Evolutionary conservation across 1,284 basidiomycete genomes (phyloP).

Genomic region (Coriolopsis trogii): DNA sequence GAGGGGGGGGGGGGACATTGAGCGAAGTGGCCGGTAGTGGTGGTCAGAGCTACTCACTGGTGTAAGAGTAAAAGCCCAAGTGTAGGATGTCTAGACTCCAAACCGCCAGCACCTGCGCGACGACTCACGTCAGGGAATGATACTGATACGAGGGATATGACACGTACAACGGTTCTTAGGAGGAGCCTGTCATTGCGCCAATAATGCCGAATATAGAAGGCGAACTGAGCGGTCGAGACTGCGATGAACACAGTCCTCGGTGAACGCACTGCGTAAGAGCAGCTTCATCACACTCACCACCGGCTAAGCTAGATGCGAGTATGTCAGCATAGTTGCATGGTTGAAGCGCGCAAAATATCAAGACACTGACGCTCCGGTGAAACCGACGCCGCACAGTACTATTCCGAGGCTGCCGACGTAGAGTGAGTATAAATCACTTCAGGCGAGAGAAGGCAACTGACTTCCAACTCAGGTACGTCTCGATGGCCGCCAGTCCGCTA

Average conservation of each 20-base stretch:
- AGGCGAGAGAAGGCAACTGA: background rate
- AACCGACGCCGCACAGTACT: background rate
- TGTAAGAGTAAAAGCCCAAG: background rate
- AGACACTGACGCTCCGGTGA: constrained; percentile 1
- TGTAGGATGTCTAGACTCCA: background rate
- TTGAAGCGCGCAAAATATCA: too few species aligned
- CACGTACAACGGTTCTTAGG: background rate
- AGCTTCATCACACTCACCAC: background rate
- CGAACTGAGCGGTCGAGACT: background rate
- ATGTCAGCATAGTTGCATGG: too few species aligned
- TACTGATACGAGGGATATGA: background rate
- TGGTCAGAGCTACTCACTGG: background rate
- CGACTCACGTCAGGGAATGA: background rate
- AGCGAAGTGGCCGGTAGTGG: background rate
- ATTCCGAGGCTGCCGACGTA: background rate
- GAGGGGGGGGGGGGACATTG: background rate
- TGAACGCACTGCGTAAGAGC: background rate
- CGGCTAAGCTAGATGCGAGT: too few species aligned
- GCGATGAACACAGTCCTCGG: too few species aligned
- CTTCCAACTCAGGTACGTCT: background rate
- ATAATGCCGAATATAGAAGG: background rate
- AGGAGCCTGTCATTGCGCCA: background rate
- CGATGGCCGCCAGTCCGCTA: too few species aligned
- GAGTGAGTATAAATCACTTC: background rate
- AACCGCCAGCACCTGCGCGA: background rate